Conservation (phyloP, 2,329 filamentous ascomycete genomes). For the Fusarium pseudoanthophilum region DNA sequence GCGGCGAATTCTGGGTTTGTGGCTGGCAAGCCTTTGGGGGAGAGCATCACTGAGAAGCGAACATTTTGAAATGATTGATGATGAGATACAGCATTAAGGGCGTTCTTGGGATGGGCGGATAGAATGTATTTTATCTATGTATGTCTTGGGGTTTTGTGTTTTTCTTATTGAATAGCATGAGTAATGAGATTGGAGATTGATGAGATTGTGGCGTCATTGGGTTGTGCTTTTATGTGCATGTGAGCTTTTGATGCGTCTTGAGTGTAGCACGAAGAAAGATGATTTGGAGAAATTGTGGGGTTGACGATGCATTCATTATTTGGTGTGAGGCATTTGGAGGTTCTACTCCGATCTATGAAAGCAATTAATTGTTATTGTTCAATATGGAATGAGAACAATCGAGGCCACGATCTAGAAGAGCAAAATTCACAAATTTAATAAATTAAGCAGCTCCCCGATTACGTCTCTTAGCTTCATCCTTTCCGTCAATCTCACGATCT, state of each 20-base stretch:
- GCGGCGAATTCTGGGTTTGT: conserved; percentile 63
- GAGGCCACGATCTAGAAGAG: background rate
- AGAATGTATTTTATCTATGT: background rate
- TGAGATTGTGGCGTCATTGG: conserved; percentile 30
- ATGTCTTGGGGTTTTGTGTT: background rate
- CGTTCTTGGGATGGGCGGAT: background rate
- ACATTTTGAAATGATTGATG: conserved; percentile 24
- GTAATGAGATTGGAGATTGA: conserved; percentile 24
- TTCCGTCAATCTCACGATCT: too few relatives aligned
- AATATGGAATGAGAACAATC: background rate
- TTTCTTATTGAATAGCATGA: conserved; percentile 3
- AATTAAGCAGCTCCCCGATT: background rate
- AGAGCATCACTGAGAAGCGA: conserved; percentile 70
- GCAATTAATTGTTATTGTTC: background rate
- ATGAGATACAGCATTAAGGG: conserved; percentile 19
- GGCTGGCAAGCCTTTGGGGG: conserved; percentile 58
- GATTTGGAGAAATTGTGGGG: conserved; percentile 35
- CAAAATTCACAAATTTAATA: fast-evolving
- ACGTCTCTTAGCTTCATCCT: background rate
- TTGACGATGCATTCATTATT: background rate
- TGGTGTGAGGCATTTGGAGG: conserved; percentile 28
- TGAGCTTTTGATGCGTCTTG: conserved; percentile 2
- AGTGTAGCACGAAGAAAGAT: conserved; percentile 12
- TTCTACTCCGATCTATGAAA: background rate
- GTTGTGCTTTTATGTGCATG: conserved; percentile 11